phyloP scores from a whole-genome alignment of 2,329 filamentous ascomycete genomes.

The Claviceps monticola region DNA sequence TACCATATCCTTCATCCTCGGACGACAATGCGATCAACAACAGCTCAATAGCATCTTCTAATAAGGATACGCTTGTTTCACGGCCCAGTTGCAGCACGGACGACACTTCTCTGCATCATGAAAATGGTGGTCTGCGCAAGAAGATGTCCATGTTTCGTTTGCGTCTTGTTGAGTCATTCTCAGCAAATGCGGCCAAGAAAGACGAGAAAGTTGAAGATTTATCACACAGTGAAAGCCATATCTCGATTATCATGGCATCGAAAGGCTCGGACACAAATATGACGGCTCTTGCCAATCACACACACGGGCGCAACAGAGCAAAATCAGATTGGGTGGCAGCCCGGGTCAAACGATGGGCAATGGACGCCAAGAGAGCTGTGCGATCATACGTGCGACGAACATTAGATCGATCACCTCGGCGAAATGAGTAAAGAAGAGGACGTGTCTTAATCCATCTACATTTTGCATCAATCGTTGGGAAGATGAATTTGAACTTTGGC shows the following conservation, averaged over 20 bases:
- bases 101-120: background rate
- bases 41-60: slow-evolving; percentile 5
- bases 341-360: slow-evolving; percentile 21
- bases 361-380: slow-evolving; percentile 18
- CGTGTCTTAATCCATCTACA: background rate
- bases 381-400: slow-evolving; percentile 19
- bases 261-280: slow-evolving; percentile 3
- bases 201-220: slow-evolving; percentile 3
- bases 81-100: slow-evolving; percentile 6
- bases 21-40: slow-evolving; percentile 6
- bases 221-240: slow-evolving; percentile 3
- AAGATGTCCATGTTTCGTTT: slow-evolving; percentile 19
- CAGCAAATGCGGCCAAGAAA: slow-evolving; percentile 6
- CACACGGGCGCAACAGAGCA: background rate
- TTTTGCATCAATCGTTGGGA: slow-evolving; percentile 4
- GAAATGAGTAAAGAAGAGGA: slow-evolving; percentile 3
- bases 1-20: slow-evolving; percentile 17
- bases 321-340: slow-evolving; percentile 12
- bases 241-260: background rate
- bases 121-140: slow-evolving; percentile 12
- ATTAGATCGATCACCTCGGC: slow-evolving; percentile 17
- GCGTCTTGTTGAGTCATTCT: slow-evolving; percentile 9
- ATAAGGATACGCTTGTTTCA: slow-evolving; percentile 6
- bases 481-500: slow-evolving; percentile 1
- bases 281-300: slow-evolving; percentile 1